Conservation (phyloP, 495 filamentous ascomycete species). For the Penicillium odoratum region DNA sequence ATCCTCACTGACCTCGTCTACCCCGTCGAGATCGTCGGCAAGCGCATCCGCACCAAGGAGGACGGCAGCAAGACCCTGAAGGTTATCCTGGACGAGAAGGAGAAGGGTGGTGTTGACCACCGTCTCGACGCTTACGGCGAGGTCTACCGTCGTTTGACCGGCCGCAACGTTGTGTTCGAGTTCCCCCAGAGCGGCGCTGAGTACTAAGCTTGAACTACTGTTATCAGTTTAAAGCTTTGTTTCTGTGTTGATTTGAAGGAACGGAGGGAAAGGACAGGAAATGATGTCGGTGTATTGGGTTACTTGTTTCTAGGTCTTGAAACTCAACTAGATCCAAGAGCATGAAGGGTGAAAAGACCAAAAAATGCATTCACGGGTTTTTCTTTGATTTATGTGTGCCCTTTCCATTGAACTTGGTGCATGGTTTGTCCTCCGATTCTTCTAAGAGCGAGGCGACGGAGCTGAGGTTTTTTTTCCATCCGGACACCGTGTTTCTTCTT, state of each 20-base stretch:
- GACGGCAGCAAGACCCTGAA: slow-evolving; percentile 97
- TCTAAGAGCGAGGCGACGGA: slow-evolving; percentile 24
- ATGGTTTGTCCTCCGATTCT: slow-evolving; percentile 23
- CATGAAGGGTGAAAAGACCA: slow-evolving; percentile 34
- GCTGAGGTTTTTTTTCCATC: slow-evolving; percentile 26
- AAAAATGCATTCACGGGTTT: slow-evolving; percentile 39
- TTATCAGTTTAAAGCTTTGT: slow-evolving; percentile 11
- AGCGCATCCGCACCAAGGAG: slow-evolving; percentile 94
- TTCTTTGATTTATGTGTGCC: slow-evolving; percentile 33
- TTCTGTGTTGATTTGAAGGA: slow-evolving; percentile 18
- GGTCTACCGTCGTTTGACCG: slow-evolving; percentile 95
- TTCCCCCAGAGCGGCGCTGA: slow-evolving; percentile 86
- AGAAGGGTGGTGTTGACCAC: slow-evolving; percentile 97
- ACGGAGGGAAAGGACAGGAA: slow-evolving; percentile 17
- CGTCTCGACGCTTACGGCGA: slow-evolving; percentile 98
- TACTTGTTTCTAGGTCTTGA: slow-evolving; percentile 33
- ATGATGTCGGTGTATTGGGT: slow-evolving; percentile 27
- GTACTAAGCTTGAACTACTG: slow-evolving; percentile 58
- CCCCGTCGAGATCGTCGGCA: slow-evolving; percentile 99
- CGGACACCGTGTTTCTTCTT: slow-evolving; percentile 24
- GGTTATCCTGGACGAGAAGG: slow-evolving; percentile 99
- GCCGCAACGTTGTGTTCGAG: slow-evolving; percentile 92
- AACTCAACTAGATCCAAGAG: slow-evolving; percentile 34
- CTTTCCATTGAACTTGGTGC: slow-evolving; percentile 23
- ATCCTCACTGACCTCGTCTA: slow-evolving; percentile 96